Evolutionary conservation across 768 basidiomycete species (phyloP), one percentile per base, ranked within the genome.

Genomic region (Pleurotus sapidus): DNA sequence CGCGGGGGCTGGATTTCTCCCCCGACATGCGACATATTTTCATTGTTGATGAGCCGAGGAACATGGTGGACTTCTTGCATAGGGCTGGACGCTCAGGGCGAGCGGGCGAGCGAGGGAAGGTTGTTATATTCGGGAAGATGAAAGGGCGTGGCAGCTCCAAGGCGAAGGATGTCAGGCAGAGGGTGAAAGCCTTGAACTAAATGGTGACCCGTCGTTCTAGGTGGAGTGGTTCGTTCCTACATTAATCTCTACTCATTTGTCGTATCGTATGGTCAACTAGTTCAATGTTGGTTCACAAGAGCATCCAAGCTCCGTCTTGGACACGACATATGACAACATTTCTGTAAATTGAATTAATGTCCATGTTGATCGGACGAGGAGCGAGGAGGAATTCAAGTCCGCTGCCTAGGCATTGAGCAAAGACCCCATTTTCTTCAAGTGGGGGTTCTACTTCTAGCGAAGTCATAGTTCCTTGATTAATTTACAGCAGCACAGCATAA

Each of bases 41-140:
- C 68, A 87, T 96, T 61, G 79, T 91, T 20, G 95, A 96, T 63
- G 84, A 90, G 65, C 94, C 95, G 17, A 76, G 89, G 62, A 95
- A 93, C 67, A 90, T 89, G 79, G 81, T 95, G 39, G 95, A 97
- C 69, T 95, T 96, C 68, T 69, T 97, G 59, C 95, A 97, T 72
- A 86, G 95, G 3, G 95, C 95, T 0, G 95, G 95, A 14, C 75
- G 95, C 47, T 81, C 89, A 0, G 93, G 87, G 2, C 75, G 93
- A 27, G 92, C 91, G 3, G 91, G 91, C 0, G 69, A 79, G 65
- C 67, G 70, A 24, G 91, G 89, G 1, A 84, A 79, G 61, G 91
- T 93, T 0, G 84, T 93, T 3, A 74, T 93, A 5, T 93, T 93
- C 64, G 88, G 87, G 30, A 90, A 87, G 68, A 71, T 74, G 63